Conservation (phyloP, 2,329 filamentous ascomycete genomes). For the Trichoderma oligosporum region DNA sequence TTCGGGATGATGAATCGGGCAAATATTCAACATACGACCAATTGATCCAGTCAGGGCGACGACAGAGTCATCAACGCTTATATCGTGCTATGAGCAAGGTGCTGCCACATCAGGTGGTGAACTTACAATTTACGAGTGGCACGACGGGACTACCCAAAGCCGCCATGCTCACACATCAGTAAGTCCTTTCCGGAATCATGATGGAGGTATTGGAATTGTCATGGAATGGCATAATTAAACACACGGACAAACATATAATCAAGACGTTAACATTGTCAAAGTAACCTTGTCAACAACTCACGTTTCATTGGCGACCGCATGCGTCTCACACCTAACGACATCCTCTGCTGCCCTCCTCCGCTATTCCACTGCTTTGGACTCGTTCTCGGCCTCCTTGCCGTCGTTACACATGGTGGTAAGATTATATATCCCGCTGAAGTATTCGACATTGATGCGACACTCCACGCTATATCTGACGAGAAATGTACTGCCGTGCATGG, state of each 20-base stretch:
- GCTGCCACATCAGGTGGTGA: slow-evolving; percentile 64
- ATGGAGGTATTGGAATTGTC: too few relatives aligned
- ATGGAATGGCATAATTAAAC: too few relatives aligned
- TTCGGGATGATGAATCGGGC: slow-evolving; percentile 52
- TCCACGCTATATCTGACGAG: slow-evolving; percentile 64
- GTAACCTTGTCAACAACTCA: slow-evolving; percentile 61
- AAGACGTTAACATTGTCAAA: too few relatives aligned
- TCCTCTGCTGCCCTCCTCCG: slow-evolving; percentile 76
- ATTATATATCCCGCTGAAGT: slow-evolving; percentile 73
- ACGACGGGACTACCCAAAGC: slow-evolving; percentile 71
- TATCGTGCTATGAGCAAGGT: slow-evolving; percentile 53
- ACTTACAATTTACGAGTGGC: slow-evolving; percentile 72
- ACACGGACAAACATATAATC: too few relatives aligned
- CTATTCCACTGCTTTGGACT: slow-evolving; percentile 85
- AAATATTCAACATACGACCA: slow-evolving; percentile 58
- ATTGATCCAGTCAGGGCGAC: slow-evolving; percentile 50
- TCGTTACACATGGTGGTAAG: slow-evolving; percentile 69
- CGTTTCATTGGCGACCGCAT: slow-evolving; percentile 72
- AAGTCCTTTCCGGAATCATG: too few relatives aligned
- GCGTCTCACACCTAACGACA: slow-evolving; percentile 61
- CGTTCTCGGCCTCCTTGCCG: slow-evolving; percentile 69
- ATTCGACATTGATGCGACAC: slow-evolving; percentile 64
- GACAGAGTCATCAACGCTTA: slow-evolving; percentile 48
- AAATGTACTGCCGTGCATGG: slow-evolving; percentile 72
- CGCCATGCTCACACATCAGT: slow-evolving; percentile 70